Evolutionary conservation across 176 grass and related monocot genomes (phyloP), one percentile per base, ranked within the genome.

Genomic region (Carex parvula): DNA sequence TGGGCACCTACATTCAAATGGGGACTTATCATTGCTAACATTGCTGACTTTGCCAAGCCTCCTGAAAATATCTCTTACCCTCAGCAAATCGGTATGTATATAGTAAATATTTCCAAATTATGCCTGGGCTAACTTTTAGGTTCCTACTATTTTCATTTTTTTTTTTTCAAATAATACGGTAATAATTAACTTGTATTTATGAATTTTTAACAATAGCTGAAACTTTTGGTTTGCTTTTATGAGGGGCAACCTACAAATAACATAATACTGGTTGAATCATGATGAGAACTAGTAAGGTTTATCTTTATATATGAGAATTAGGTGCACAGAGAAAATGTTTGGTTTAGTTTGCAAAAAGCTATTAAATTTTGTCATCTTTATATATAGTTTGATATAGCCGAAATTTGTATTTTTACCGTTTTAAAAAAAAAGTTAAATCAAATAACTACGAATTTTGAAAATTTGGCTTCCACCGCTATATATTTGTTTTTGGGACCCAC

Each of bases 1-100:
- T 95, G 95, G 95, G 92, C 92, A 15, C 91, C 91, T 8, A 98
- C 91, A 64, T 98, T 98, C 63, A 98, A 98, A 88, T 98, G 95
- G 95, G 92, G 88, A 20, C 95, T 98, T 57, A 98, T 88, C 64
- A 95, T 98, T 57, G 95, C 95, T 6, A 98, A 95, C 60, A 63
- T 95, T 86, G 95, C 92, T 4, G 95, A 98, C 83, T 98, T 98
- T 54, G 64, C 92, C 12, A 98, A 95, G 73, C 92, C 91, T 83
- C 95, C 95, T 20, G 95, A 98, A 87, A 93, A 91, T 57, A 89
- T 95, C 70, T 95, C 95, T 13, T 95, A 95, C 66, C 95, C 92
- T 88, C 95, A 98, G 71, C 92, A 95, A 98, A 39, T 86, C 80
- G 89, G 92, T 98, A 91, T 69, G 89, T 81, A 77, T 70, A 70